A percentile compares a stretch with the other conserved stretches of the same genome.
Conservation (phyloP, 768 basidiomycete species). For the Dioszegia hungarica region DNA sequence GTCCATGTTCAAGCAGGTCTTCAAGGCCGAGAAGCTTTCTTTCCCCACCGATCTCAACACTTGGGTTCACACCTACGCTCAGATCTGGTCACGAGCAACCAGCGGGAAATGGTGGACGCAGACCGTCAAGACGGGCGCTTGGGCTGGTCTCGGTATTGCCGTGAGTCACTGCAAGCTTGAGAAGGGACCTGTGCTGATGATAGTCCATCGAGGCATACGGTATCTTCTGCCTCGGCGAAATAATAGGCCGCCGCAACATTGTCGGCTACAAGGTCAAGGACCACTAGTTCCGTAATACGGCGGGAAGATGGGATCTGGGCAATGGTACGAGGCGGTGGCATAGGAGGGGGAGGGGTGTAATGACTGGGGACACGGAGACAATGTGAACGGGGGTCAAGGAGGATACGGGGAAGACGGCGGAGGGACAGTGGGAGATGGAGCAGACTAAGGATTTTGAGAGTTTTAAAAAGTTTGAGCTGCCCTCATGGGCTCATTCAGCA, state of each 20-base stretch:
- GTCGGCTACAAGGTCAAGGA: conserved; percentile 49
- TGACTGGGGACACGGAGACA: no score
- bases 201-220: conserved; percentile 49
- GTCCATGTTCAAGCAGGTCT: conserved; percentile 47
- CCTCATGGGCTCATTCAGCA: no score
- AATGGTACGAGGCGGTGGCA: no score
- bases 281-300: neutral
- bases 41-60: conserved; percentile 42
- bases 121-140: conserved; percentile 43
- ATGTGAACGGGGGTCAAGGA: no score
- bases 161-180: conserved; percentile 28
- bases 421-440: no score
- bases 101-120: conserved; percentile 34
- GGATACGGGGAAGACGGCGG: no score
- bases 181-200: neutral
- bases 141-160: conserved; percentile 45
- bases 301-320: neutral
- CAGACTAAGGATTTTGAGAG: no score
- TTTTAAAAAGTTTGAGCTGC: no score
- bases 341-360: neutral
- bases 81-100: conserved; percentile 37
- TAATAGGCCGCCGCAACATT: conserved; percentile 47
- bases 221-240: conserved; percentile 50
- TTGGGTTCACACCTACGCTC: conserved; percentile 43
- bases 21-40: conserved; percentile 47